Evolutionary conservation across 2,329 filamentous ascomycete species (phyloP), one percentile per base, ranked within the genome.

Genomic region (Claviceps pazoutovae): DNA sequence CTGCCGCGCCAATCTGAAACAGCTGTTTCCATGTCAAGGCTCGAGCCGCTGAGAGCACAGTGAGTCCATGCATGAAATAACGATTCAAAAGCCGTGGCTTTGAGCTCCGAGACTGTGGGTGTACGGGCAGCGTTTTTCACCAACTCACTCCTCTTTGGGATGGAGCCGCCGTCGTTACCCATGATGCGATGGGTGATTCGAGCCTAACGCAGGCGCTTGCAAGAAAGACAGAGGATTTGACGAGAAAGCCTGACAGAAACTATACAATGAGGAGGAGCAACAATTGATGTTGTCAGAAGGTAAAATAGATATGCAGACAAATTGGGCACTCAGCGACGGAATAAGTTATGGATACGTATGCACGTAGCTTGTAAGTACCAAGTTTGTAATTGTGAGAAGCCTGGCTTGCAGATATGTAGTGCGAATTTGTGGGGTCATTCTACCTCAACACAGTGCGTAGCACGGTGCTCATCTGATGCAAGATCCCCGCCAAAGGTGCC

Each of bases 151-250:
- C 94, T 87, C 56, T 86, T 97, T 5, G 93, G 93, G 59, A 98
- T 98, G 59, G 88, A 91, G 65, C 93, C 93, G 60, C 93, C 93
- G 67, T 98, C 93, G 71, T 98, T 98, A 66, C 93, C 93, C 93
- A 98, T 51, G 21, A 14, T 47, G 49, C 43, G 23, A n/a, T 17
- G n/a, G 16, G 16, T 39, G 43, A 6, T 14, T 51, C 30, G 9
- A 8, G n/a, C 21, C 8, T 14, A 16, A 23, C n/a, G 19, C 14
- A 23, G 19, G 23, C 3, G 5, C 14, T 30, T 26, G 21, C 23
- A 45, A 45, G 16, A 3, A 8, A 30, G 41, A 14, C 6, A 9
- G 14, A 6, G 13, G 13, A 3, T 21, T n/a, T 43, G 41, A 8
- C 3, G 19, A 23, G 4, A 34, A 9, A 43, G 41, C 17, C 23